A percentile compares a stretch with the other conserved stretches of the same genome.
Evolutionary conservation across 805 yeast species (phyloP).

Genomic region (Sugiyamaella marilandica): DNA sequence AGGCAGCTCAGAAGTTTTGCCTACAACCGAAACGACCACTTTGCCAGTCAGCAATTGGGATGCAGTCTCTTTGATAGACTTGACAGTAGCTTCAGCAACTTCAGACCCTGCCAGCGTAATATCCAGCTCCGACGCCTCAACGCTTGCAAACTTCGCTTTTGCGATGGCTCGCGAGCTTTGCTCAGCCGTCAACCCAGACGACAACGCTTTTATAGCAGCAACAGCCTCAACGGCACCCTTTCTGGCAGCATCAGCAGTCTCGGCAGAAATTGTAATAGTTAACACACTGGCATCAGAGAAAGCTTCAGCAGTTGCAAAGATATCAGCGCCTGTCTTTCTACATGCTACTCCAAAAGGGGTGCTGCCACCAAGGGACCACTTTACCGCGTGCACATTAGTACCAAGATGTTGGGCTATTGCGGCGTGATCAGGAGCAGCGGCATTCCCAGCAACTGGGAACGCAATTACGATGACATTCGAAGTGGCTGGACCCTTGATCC

Average conservation of each 20-base stretch:
- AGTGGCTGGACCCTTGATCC: conserved; percentile 46
- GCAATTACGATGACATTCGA: conserved; percentile 74
- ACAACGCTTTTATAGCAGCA: conserved; percentile 25
- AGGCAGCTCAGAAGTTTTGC: conserved; percentile 83
- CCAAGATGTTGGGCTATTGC: conserved; percentile 61
- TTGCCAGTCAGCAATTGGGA: conserved; percentile 36
- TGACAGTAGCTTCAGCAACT: conserved; percentile 41
- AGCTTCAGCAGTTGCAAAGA: conserved; percentile 50
- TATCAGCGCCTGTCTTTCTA: conserved; percentile 41
- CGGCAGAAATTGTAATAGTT: conserved; percentile 59
- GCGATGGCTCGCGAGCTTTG: conserved; percentile 49
- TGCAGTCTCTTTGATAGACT: conserved; percentile 30
- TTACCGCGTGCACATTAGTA: conserved; percentile 45
- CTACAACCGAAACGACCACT: conserved; percentile 84
- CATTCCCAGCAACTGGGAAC: conserved; percentile 57
- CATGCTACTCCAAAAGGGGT: conserved; percentile 46
- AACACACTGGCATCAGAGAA: conserved; percentile 81
- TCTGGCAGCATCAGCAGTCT: conserved; percentile 54
- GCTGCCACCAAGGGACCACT: conserved; percentile 48
- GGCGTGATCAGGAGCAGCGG: conserved; percentile 55
- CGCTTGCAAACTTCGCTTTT: conserved; percentile 55
- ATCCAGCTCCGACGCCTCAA: conserved; percentile 35
- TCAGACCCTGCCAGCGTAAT: conserved; percentile 33
- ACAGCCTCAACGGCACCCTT: conserved; percentile 48
- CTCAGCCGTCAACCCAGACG: conserved; percentile 27